A percentile compares a stretch with the other conserved stretches of the same genome.
Evolutionary conservation across 75 land plant genomes (phyloP).

Genomic region (Cupressus sempervirens): DNA sequence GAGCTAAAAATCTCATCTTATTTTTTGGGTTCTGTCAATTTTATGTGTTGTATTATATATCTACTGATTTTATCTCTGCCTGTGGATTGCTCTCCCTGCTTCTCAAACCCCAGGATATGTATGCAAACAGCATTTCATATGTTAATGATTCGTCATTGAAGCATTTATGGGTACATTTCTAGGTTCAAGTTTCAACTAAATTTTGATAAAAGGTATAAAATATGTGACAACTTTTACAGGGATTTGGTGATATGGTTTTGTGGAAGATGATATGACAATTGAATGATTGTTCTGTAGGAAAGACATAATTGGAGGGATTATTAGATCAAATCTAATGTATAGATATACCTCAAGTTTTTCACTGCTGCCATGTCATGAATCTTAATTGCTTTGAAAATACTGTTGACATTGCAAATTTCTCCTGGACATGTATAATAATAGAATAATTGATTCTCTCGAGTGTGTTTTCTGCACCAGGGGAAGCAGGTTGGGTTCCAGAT

Average conservation of each 20-base stretch:
- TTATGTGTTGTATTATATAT: background rate
- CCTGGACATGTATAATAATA: background rate
- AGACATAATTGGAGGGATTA: background rate
- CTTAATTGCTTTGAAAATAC: background rate
- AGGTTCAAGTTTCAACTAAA: background rate
- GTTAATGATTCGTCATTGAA: background rate
- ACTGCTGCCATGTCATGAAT: constrained; percentile 1
- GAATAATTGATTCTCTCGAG: background rate
- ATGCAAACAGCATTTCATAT: background rate
- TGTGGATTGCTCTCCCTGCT: background rate
- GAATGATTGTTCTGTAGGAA: background rate
- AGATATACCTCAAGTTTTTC: background rate
- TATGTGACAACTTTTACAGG: background rate
- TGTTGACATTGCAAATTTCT: background rate
- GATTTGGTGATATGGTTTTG: background rate
- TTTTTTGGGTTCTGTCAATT: background rate
- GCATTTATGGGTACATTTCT: background rate
- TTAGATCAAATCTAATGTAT: background rate
- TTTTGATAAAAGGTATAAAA: background rate
- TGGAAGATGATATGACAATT: background rate
- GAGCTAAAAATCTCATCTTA: too few species aligned
- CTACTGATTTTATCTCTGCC: background rate
- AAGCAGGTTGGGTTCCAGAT: constrained; percentile 96
- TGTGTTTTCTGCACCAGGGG: constrained; percentile 44
- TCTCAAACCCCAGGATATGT: background rate